A percentile compares a stretch with the other conserved stretches of the same genome.
Evolutionary conservation across 371 early-diverging fungal genomes (phyloP).

Genomic region (Mucor circinelloides): DNA sequence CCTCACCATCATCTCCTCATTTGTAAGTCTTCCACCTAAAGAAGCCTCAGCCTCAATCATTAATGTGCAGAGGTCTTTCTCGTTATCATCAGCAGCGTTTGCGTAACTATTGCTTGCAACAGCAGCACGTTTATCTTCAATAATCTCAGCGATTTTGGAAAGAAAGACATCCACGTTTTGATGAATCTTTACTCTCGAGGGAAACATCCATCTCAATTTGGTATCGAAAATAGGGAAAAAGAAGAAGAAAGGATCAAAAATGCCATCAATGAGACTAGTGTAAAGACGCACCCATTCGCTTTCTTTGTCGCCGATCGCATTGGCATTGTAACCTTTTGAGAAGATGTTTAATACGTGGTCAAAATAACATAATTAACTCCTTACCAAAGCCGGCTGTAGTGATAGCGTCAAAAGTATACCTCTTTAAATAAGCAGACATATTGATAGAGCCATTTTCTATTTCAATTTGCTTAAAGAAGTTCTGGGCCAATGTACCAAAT

Average conservation of each 20-base stretch:
- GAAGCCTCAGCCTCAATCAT: conserved; percentile 36
- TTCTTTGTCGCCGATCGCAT: conserved; percentile 20
- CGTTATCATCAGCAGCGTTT: conserved; percentile 32
- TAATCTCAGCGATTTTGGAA: conserved; percentile 18
- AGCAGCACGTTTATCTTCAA: conserved; percentile 5
- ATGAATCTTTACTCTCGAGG: conserved; percentile 35
- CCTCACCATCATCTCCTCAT: conserved; percentile 15
- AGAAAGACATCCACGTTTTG: conserved; percentile 5
- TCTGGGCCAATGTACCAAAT: conserved; percentile 29
- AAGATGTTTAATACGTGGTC: no score
- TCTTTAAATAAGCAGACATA: conserved; percentile 18
- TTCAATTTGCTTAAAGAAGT: conserved; percentile 21
- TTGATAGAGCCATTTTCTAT: conserved; percentile 8
- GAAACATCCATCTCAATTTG: conserved; percentile 18
- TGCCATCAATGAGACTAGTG: conserved; percentile 6
- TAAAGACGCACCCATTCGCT: conserved; percentile 23
- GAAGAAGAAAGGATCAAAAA: conserved; percentile 19
- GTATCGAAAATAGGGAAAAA: conserved; percentile 27
- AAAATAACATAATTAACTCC: no score
- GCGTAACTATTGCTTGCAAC: conserved; percentile 4
- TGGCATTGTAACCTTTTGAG: conserved; percentile 37
- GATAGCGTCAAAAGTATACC: conserved; percentile 43
- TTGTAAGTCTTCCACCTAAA: conserved; percentile 20
- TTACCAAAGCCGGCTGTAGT: conserved; percentile 41
- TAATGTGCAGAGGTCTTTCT: conserved; percentile 38